Percentiles rank a stretch among this genome's conserved stretches.
Conservation (phyloP, 2,329 filamentous ascomycete genomes). For the Chaetothyriales sp. region DNA sequence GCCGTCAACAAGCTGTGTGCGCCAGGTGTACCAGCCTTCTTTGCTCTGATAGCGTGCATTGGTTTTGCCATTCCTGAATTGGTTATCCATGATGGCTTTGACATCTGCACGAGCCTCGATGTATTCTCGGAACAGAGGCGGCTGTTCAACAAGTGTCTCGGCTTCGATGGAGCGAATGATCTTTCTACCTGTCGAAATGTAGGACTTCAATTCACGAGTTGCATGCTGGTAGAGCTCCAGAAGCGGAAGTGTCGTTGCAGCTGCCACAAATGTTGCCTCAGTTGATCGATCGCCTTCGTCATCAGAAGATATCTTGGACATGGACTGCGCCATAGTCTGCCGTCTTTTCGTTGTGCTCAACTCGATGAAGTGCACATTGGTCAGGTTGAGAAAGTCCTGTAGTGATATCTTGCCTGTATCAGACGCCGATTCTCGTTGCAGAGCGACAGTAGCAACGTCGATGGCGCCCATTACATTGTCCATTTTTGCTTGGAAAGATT, state of each 20-base stretch:
- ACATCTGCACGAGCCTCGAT: conserved; percentile 71
- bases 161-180: conserved; percentile 84
- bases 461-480: conserved; percentile 19
- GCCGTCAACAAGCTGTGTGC: conserved; percentile 72
- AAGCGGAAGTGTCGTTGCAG: conserved; percentile 82
- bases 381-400: conserved; percentile 88
- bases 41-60: conserved; percentile 83
- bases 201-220: conserved; percentile 81
- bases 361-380: conserved; percentile 96
- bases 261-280: conserved; percentile 46
- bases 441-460: conserved; percentile 13
- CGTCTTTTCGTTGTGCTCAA: conserved; percentile 89
- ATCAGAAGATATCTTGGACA: conserved; percentile 4
- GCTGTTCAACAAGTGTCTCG: conserved; percentile 80
- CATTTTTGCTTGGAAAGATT: conserved; percentile 20
- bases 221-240: conserved; percentile 87
- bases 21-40: conserved; percentile 97
- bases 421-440: conserved; percentile 15
- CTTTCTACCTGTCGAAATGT: conserved; percentile 81
- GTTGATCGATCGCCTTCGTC: conserved; percentile 32
- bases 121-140: conserved; percentile 82
- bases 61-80: conserved; percentile 95
- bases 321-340: conserved; percentile 47
- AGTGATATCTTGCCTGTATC: conserved; percentile 57
- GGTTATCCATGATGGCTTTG: conserved; percentile 79